Conservation (phyloP, 306 rosid genomes). For the Prunus armeniaca region DNA sequence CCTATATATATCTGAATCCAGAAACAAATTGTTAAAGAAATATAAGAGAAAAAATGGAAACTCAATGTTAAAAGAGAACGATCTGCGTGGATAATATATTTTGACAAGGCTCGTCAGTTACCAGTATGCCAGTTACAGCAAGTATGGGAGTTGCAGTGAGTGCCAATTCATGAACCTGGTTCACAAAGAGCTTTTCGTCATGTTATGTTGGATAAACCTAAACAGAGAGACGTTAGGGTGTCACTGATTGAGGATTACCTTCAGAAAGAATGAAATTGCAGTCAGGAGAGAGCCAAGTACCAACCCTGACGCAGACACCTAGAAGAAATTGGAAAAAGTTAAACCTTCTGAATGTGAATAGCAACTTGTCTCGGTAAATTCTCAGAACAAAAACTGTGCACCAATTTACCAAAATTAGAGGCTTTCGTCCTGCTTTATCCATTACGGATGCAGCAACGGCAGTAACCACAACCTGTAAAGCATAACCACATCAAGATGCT, state of each 20-base stretch:
- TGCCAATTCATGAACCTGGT: slow-evolving; percentile 56
- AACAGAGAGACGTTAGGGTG: slow-evolving; percentile 6
- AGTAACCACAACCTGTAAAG: slow-evolving; percentile 59
- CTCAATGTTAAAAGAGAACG: slow-evolving; percentile 3
- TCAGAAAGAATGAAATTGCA: slow-evolving; percentile 73
- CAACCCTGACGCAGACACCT: slow-evolving; percentile 75
- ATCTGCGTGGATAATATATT: neutral
- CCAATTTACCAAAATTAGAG: slow-evolving; percentile 61
- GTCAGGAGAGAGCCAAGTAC: slow-evolving; percentile 54
- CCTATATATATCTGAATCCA: slow-evolving; percentile 63
- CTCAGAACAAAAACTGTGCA: neutral
- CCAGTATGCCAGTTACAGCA: slow-evolving; percentile 71
- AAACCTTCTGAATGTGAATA: slow-evolving; percentile 6
- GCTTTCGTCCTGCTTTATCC: slow-evolving; percentile 83
- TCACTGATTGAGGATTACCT: slow-evolving; percentile 41
- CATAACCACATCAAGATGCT: slow-evolving; percentile 8
- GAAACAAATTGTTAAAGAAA: neutral
- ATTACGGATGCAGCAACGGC: slow-evolving; percentile 56
- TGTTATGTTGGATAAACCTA: slow-evolving; percentile 5
- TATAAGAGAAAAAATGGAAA: neutral
- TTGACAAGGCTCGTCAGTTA: slow-evolving; percentile 24
- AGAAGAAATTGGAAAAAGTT: slow-evolving; percentile 10
- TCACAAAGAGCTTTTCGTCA: slow-evolving; percentile 13
- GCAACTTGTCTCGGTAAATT: neutral
- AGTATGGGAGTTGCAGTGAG: slow-evolving; percentile 52